Evolutionary conservation across 495 filamentous ascomycete genomes (phyloP), one percentile per base, ranked within the genome.

Genomic region (Neurospora hispaniola): DNA sequence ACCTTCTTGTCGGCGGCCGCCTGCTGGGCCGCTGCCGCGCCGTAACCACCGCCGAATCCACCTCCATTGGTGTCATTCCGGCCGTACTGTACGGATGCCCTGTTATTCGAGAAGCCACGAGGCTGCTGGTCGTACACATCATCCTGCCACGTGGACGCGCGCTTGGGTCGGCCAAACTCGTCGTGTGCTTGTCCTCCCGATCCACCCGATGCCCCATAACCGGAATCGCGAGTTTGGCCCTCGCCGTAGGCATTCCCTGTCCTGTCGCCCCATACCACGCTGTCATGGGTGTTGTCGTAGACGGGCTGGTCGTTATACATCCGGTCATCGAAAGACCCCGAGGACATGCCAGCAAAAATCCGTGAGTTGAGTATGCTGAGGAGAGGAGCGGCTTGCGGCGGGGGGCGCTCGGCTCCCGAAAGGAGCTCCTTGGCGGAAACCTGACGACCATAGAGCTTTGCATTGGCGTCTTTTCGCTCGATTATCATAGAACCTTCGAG

Each of bases 251-350:
- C 93, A 44, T 85, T 86, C 59, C 94, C 94, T 70, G 85, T 86
- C 48, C 88, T 88, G 44, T 93, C 92, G 77, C 95, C 93, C 96
- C 96, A 98, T n/a, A 96, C 92, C 4, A 94, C 91, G 77, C 95
- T 89, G 74, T 99, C 96, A 77, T 93, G 92, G 66, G 85, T 85
- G 69, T 95, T 91, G 74, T 96, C 94, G 77, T 98, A 99, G 5
- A 97, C 88, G 1, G 96, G 96, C 20, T 92, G 90, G 77, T 98
- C 95, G 80, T 98, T 98, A 85, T 98, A 99, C 90, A 96, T 96
- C 39, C 83, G 79, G 74, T 92, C 90, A 20, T 86, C 85, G 41
- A 83, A 80, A 2, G 77, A 76, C 2, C 81, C 78, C 14, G 78
- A 76, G 35, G 85, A 85, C 70, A 88, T 84, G 39, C 94, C 93